These are phyloP conservation scores for Picea glauca DNA, from an alignment of 75 land plant species.

Conservation along the genomic window DNA sequence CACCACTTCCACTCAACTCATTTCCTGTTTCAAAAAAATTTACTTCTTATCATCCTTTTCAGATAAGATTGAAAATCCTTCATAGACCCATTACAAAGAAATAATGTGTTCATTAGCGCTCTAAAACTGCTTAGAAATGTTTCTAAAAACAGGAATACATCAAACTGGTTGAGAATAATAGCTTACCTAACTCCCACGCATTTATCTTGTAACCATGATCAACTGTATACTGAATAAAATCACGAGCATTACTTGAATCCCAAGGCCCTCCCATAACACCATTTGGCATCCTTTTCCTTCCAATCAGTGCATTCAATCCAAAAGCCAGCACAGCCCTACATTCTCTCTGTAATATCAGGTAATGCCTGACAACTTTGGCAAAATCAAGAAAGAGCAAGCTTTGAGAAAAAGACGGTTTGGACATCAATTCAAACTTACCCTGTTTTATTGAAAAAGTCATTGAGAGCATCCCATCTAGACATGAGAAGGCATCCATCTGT, in stretches of 20 bases:
- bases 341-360: not conserved
- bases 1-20: conserved; percentile 72
- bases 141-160: too few species aligned
- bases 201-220: conserved; percentile 45
- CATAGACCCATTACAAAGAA: too few species aligned
- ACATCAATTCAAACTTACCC: conserved; percentile 34
- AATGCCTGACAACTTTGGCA: too few species aligned
- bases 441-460: conserved; percentile 55
- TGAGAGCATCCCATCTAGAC: conserved; percentile 80
- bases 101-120: too few species aligned
- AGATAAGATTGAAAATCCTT: too few species aligned
- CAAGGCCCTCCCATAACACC: conserved; percentile 18
- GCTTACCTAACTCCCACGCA: conserved; percentile 96
- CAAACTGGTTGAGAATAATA: too few species aligned
- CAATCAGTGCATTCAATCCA: conserved; percentile 45
- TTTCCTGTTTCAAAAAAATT: conserved; percentile 29
- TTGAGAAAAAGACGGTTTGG: too few species aligned
- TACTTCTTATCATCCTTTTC: too few species aligned
- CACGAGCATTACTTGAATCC: conserved; percentile 38
- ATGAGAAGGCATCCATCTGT: conserved; percentile 79
- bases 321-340: conserved; percentile 38
- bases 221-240: conserved; percentile 37
- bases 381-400: too few species aligned
- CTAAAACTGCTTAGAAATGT: too few species aligned
- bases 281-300: conserved; percentile 13